Base-by-base conservation (phyloP, 2,329 filamentous ascomycete genomes). In the Ascosphaera acerosa region DNA sequence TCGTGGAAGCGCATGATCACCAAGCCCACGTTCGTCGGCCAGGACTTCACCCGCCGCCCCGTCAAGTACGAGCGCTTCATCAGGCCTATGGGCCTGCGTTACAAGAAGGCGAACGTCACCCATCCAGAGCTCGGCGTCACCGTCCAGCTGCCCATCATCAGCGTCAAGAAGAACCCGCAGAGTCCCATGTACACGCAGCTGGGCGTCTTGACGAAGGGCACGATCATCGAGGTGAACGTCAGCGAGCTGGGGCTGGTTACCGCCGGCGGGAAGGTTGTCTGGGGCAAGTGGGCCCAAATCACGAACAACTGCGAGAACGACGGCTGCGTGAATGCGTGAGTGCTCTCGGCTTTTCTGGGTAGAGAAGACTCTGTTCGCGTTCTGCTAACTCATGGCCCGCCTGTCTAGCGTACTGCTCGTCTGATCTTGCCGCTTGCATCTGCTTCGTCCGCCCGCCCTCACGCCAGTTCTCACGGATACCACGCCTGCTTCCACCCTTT, bases 151-250 rank as follows among this genome's bases (percentile, higher is more conserved):
- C 75, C 75, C 26, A 81, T 84, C 36, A 61, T 80, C 33, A 62
- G 63, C 29, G 73, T 77, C 35, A 76, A 80, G 62, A 81, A 80
- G 63, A 84, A 82, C 54, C 78, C 78, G 2, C 76, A 81, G 54
- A 81, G 80, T 48, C 77, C 78, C 1, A 63, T 90, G 47, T 91
- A 91, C 55, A 92, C 84, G 1, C 81, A 91, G 47, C 59, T 94
- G 4, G 84, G 84, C 37, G 82, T 91, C 3, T 52, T 92, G 45
- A 84, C 76, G 30, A 81, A 81, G 55, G 78, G 78, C 39, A 84
- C 70, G 18, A 67, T 74, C 37, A 69, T 84, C 45, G 84, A 94
- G 54, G 81, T 94, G 44, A 91, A 97, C 48, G 81, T 92, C 18
- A 76, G 67, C 34, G 87, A 97, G 50, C 55, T 94, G 38, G 87